Conservation (phyloP, 768 basidiomycete genomes). For the Boletus reticuloceps region DNA sequence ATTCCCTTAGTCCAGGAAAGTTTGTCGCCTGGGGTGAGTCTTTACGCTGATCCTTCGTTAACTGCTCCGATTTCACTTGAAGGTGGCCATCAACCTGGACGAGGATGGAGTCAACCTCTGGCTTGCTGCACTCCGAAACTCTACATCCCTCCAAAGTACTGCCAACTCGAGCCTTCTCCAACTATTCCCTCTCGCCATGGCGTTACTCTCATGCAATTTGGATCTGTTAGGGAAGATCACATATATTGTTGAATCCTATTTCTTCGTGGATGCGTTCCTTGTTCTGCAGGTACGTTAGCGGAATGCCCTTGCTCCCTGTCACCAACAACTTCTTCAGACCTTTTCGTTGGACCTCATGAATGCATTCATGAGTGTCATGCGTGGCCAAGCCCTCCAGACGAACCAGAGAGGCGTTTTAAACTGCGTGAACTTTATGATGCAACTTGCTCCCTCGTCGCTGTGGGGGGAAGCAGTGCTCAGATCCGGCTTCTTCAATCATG, state of each 20-base stretch:
- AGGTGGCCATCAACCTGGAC: conserved; percentile 72
- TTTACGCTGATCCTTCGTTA: neutral
- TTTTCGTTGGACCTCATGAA: conserved; percentile 56
- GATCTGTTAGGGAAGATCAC: conserved; percentile 72
- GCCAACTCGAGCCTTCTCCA: conserved; percentile 54
- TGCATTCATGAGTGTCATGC: conserved; percentile 52
- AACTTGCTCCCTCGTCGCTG: conserved; percentile 54
- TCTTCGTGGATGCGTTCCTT: conserved; percentile 61
- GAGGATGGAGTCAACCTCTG: conserved; percentile 77
- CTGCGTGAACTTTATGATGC: conserved; percentile 57
- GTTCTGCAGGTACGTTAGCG: conserved; percentile 59
- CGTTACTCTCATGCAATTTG: conserved; percentile 63
- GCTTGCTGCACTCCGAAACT: conserved; percentile 67
- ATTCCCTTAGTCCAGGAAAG: conserved; percentile 66
- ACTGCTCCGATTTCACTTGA: conserved; percentile 5
- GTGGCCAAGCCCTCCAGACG: conserved; percentile 42
- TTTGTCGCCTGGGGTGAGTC: conserved; percentile 52
- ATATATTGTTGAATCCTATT: conserved; percentile 71
- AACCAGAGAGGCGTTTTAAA: conserved; percentile 68
- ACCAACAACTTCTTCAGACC: conserved; percentile 36
- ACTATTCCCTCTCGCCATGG: conserved; percentile 61
- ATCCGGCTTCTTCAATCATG: conserved; percentile 66
- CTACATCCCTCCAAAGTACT: conserved; percentile 47
- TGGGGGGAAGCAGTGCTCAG: conserved; percentile 77
- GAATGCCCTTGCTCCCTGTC: neutral